phyloP scores from a whole-genome alignment of 257 asterid species.

The Solanum appendiculatum region DNA sequence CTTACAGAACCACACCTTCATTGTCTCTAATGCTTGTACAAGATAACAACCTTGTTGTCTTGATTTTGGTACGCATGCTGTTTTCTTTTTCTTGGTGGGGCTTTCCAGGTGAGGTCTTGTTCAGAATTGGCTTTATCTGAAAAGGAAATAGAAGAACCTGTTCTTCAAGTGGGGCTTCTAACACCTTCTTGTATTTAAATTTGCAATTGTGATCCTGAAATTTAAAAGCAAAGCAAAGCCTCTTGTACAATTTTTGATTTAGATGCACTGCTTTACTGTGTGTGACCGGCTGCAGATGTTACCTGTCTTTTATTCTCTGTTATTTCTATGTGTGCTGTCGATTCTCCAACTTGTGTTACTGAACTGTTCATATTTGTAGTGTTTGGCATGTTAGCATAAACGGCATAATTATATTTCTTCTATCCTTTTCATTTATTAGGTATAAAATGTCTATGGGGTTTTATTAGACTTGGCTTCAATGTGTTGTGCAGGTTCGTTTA shows the following conservation, averaged over 20 bases:
- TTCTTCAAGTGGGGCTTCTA: neutral
- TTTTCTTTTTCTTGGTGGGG: neutral
- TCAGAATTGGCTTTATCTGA: neutral
- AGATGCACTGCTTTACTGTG: neutral
- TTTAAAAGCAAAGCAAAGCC: neutral
- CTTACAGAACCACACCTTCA: neutral
- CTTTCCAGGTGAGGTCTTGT: neutral
- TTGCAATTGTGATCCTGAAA: neutral
- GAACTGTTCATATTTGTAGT: neutral
- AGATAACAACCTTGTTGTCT: neutral
- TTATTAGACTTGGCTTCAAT: conserved; percentile 6
- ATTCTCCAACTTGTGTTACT: neutral
- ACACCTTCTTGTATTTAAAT: neutral
- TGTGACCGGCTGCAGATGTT: neutral
- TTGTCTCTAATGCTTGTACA: neutral
- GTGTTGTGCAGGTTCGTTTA: conserved; percentile 69
- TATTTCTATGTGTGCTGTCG: neutral
- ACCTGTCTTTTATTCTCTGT: neutral
- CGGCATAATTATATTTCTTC: neutral
- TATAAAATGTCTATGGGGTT: neutral
- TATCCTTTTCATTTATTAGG: neutral
- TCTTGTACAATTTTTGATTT: neutral
- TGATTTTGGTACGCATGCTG: neutral
- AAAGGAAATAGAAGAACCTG: neutral
- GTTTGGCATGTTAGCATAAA: neutral